These are phyloP conservation scores for Raffaelea ambrosiae DNA, from an alignment of 2,329 filamentous ascomycete genomes.

Conservation along the genomic window DNA sequence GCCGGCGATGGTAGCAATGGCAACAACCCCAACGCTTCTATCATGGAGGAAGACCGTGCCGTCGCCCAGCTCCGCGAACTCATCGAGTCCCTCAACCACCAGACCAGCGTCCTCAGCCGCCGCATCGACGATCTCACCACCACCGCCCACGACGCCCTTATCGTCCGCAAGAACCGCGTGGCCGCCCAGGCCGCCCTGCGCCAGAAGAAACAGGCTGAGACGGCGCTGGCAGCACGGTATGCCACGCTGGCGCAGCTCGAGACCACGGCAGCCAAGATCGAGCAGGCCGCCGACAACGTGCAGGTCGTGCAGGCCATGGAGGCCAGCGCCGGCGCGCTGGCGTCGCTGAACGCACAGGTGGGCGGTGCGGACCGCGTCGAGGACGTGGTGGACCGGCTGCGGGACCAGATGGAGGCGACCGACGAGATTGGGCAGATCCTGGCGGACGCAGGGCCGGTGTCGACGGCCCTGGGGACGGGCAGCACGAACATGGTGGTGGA, in stretches of 20 bases:
- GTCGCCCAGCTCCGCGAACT: constrained; percentile 79
- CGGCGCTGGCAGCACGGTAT: constrained; percentile 61
- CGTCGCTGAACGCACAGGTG: constrained; percentile 63
- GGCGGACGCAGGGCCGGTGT: constrained; percentile 45
- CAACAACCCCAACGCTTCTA: constrained; percentile 52
- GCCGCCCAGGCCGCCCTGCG: constrained; percentile 71
- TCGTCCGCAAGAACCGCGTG: constrained; percentile 63
- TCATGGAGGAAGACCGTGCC: constrained; percentile 71
- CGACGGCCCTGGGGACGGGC: constrained; percentile 11
- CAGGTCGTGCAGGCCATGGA: constrained; percentile 79
- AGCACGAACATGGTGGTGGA: constrained; percentile 52
- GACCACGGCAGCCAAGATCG: constrained; percentile 71
- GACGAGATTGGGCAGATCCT: constrained; percentile 78
- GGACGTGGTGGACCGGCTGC: constrained; percentile 63
- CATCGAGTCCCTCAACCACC: constrained; percentile 62
- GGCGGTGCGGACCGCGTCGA: constrained; percentile 72
- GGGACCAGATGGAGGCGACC: constrained; percentile 70
- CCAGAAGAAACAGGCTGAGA: constrained; percentile 74
- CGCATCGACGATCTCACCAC: constrained; percentile 58
- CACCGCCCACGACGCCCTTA: constrained; percentile 57
- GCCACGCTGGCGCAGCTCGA: constrained; percentile 74
- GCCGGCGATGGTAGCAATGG: constrained; percentile 19
- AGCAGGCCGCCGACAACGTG: constrained; percentile 78
- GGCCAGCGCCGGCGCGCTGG: constrained; percentile 63
- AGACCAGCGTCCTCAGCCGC: constrained; percentile 57